Evolutionary conservation across 441 rosid genomes (phyloP).

Genomic region (Aleurites moluccanus): DNA sequence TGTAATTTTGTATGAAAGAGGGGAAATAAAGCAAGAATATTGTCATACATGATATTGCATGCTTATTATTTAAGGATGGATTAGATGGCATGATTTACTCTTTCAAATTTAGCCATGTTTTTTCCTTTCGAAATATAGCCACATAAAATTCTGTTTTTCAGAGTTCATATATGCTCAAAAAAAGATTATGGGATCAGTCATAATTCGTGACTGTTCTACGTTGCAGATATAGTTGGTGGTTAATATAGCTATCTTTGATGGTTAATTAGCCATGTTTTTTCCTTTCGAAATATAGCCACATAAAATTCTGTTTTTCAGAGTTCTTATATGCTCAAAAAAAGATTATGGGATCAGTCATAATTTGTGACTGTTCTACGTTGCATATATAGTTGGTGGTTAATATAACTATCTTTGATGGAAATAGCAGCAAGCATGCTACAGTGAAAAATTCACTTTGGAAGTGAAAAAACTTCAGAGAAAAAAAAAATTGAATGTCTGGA

Average conservation of each 20-base stretch:
- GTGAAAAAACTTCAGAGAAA: not conserved
- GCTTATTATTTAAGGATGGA: not conserved
- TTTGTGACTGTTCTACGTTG: too few species aligned
- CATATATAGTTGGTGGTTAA: not conserved
- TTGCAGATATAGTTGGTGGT: too few species aligned
- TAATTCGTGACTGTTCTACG: too few species aligned
- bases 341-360: not conserved
- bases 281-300: not conserved
- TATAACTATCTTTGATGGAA: not conserved
- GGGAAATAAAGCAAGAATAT: not conserved
- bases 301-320: not conserved
- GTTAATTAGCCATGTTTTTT: not conserved
- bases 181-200: not conserved
- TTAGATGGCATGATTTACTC: not conserved
- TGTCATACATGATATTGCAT: not conserved
- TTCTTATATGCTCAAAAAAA: not conserved
- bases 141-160: not conserved
- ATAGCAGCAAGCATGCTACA: not conserved
- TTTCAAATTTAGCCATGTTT: not conserved
- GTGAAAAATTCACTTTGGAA: not conserved
- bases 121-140: not conserved
- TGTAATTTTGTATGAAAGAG: not conserved
- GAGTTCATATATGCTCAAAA: not conserved
- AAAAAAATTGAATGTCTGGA: too few species aligned
- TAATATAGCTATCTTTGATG: too few species aligned